A percentile compares a stretch with the other conserved stretches of the same genome.
Conservation (phyloP, 2,329 filamentous ascomycete species). For the Aspergillus awamori region DNA sequence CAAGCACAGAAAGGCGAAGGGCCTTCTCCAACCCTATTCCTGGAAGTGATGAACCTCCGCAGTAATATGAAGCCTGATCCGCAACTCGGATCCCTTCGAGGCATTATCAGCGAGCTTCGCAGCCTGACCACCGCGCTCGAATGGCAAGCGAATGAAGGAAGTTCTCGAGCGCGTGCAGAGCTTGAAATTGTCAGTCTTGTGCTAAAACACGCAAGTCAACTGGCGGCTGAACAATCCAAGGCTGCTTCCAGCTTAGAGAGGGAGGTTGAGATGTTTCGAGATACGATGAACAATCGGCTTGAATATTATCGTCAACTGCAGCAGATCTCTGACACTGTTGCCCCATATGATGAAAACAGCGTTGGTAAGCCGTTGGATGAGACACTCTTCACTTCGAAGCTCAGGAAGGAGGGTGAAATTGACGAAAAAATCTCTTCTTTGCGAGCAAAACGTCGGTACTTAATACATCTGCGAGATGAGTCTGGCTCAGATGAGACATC, state of each 20-base stretch:
- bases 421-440: conserved; percentile 62
- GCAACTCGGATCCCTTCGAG: conserved; percentile 67
- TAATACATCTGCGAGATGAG: conserved; percentile 64
- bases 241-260: conserved; percentile 53
- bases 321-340: conserved; percentile 83
- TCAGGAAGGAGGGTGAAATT: conserved; percentile 55
- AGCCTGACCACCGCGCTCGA: conserved; percentile 63
- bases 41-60: conserved; percentile 52
- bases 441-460: conserved; percentile 76
- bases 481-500: conserved; percentile 62
- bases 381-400: conserved; percentile 46
- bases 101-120: conserved; percentile 70
- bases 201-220: conserved; percentile 60
- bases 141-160: conserved; percentile 58
- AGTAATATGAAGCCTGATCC: conserved; percentile 49
- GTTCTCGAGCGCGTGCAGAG: conserved; percentile 63
- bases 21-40: conserved; percentile 68
- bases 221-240: conserved; percentile 58
- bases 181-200: conserved; percentile 65
- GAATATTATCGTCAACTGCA: conserved; percentile 93
- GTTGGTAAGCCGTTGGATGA: conserved; percentile 60
- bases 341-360: conserved; percentile 67
- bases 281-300: conserved; percentile 79
- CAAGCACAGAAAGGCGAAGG: conserved; percentile 67
- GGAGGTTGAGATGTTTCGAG: conserved; percentile 75